phyloP scores from a whole-genome alignment of 2,329 filamentous ascomycete species.

The Stachybotrys chlorohalonatus region DNA sequence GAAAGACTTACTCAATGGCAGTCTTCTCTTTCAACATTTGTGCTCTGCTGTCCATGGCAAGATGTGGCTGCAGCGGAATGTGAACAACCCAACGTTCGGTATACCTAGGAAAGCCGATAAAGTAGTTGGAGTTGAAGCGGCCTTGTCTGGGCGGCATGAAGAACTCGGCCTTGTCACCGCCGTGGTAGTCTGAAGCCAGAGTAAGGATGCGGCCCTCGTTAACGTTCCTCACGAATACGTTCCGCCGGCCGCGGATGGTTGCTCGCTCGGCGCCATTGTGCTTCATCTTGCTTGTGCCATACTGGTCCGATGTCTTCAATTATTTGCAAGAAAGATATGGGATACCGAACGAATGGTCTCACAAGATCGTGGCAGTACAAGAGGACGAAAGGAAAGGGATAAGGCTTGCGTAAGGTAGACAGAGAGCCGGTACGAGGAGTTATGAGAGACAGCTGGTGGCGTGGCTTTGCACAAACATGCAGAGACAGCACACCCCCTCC shows the following conservation, averaged over 20 bases:
- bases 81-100: not conserved
- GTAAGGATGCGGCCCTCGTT: not conserved
- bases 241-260: not conserved
- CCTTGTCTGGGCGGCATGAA: not conserved
- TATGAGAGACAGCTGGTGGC: no score
- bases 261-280: not conserved
- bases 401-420: no score
- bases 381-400: no score
- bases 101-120: not conserved
- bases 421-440: no score
- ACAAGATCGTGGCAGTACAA: no score
- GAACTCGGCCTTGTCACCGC: not conserved
- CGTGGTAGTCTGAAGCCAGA: not conserved
- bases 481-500: no score
- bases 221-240: not conserved
- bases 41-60: not conserved
- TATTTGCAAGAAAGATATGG: no score
- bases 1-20: not conserved
- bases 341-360: no score
- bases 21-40: not conserved
- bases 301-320: no score
- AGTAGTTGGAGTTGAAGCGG: not conserved
- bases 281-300: not conserved
- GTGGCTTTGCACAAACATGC: no score
- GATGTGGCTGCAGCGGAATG: not conserved